Conservation (phyloP, 2,329 filamentous ascomycete genomes). For the Hypoxylon sp. region DNA sequence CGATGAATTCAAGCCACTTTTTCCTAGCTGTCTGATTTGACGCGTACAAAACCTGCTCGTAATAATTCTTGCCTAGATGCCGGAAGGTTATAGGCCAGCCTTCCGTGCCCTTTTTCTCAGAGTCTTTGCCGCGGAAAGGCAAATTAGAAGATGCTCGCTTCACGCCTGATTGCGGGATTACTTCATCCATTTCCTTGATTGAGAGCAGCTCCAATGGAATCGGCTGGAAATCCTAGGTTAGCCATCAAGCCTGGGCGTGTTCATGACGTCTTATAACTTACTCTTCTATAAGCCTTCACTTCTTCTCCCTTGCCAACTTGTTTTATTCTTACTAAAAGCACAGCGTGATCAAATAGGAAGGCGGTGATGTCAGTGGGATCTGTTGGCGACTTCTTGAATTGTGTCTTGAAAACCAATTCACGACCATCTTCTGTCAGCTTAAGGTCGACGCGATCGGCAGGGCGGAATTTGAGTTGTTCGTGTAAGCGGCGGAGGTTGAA, state of each 20-base stretch:
- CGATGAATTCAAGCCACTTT: constrained; percentile 98
- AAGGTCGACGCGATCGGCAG: constrained; percentile 91
- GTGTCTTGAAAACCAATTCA: constrained; percentile 93
- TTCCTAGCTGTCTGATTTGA: constrained; percentile 87
- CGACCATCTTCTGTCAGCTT: constrained; percentile 94
- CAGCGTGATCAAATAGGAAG: constrained; percentile 96
- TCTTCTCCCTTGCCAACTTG: constrained; percentile 94
- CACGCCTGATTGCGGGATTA: constrained; percentile 84
- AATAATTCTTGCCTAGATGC: constrained; percentile 94
- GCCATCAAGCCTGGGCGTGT: neutral
- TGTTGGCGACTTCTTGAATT: constrained; percentile 91
- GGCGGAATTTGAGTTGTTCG: constrained; percentile 90
- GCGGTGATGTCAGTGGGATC: constrained; percentile 92
- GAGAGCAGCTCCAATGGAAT: constrained; percentile 94
- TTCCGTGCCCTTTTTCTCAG: constrained; percentile 74
- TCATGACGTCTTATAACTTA: constrained; percentile 54
- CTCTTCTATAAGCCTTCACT: constrained; percentile 90
- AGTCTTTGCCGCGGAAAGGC: constrained; percentile 63
- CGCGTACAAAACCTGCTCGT: constrained; percentile 91
- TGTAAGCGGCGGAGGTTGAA: constrained; percentile 96
- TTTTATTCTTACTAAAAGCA: constrained; percentile 92
- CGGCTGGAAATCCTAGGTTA: constrained; percentile 66
- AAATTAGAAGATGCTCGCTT: constrained; percentile 93
- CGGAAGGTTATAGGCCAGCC: constrained; percentile 96
- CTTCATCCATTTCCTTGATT: constrained; percentile 97